Evolutionary conservation across 2,329 filamentous ascomycete species (phyloP).

Genomic region (Ophiocordyceps robertsii): DNA sequence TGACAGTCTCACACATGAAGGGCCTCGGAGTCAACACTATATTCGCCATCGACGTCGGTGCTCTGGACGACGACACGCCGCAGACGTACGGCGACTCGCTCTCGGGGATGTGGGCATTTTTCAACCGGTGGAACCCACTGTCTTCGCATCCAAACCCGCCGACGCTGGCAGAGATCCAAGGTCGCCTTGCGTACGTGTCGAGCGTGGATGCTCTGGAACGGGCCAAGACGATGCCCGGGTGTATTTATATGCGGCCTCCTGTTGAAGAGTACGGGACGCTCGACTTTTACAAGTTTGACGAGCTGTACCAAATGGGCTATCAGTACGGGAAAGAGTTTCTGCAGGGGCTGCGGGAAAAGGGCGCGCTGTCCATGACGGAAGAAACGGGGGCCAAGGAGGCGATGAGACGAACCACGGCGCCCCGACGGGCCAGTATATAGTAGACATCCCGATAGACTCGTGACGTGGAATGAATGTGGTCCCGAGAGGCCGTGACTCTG

Average conservation of each 20-base stretch:
- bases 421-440: conserved; percentile 51
- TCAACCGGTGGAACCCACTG: conserved; percentile 97
- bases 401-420: conserved; percentile 65
- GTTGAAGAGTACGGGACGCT: conserved; percentile 88
- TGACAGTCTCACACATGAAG: conserved; percentile 97
- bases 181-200: conserved; percentile 83
- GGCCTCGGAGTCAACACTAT: conserved; percentile 84
- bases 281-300: conserved; percentile 95
- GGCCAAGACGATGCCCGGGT: conserved; percentile 81
- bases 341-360: conserved; percentile 62
- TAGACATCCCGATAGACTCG: not conserved
- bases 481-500: too few relatives aligned
- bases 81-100: conserved; percentile 90
- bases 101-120: conserved; percentile 85
- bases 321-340: conserved; percentile 73
- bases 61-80: conserved; percentile 80
- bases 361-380: conserved; percentile 55
- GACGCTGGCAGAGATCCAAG: conserved; percentile 91
- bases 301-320: conserved; percentile 87
- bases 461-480: not conserved
- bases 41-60: conserved; percentile 89
- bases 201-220: conserved; percentile 89
- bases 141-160: conserved; percentile 81
- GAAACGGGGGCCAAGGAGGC: conserved; percentile 68
- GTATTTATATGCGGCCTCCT: conserved; percentile 91